Conservation (phyloP, 139 green algal genomes). For the Micractinium conductrix region DNA sequence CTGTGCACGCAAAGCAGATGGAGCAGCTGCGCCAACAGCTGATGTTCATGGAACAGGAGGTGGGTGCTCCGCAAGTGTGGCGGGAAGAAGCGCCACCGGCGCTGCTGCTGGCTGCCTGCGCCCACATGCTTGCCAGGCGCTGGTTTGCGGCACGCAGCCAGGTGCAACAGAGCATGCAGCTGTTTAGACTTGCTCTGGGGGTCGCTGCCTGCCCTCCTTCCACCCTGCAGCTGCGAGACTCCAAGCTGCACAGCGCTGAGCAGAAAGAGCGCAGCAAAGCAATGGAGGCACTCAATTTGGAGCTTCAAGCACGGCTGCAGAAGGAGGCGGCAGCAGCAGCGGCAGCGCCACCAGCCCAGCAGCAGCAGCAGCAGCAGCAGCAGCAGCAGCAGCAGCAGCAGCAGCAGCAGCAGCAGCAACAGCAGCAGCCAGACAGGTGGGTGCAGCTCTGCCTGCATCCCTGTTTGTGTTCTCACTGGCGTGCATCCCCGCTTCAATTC, state of each 20-base stretch:
- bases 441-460: too few relatives aligned
- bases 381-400: background rate
- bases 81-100: background rate
- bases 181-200: background rate
- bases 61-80: constrained; percentile 27
- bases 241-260: constrained; percentile 1
- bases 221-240: constrained; percentile 11
- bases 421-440: too few relatives aligned
- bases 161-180: background rate
- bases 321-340: background rate
- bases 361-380: background rate
- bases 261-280: background rate
- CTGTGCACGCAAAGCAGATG: too few relatives aligned
- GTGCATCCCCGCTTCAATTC: too few relatives aligned
- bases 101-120: background rate
- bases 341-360: background rate
- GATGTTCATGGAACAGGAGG: constrained; percentile 45
- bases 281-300: background rate
- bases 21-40: constrained; percentile 31
- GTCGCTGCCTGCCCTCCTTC: background rate
- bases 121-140: background rate
- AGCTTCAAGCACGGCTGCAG: constrained; percentile 1
- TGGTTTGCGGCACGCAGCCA: background rate
- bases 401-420: background rate
- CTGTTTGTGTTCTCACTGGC: too few relatives aligned